A percentile compares a stretch with the other conserved stretches of the same genome.
Conservation (phyloP, 805 yeast species). For the Hanseniaspora meyeri region DNA sequence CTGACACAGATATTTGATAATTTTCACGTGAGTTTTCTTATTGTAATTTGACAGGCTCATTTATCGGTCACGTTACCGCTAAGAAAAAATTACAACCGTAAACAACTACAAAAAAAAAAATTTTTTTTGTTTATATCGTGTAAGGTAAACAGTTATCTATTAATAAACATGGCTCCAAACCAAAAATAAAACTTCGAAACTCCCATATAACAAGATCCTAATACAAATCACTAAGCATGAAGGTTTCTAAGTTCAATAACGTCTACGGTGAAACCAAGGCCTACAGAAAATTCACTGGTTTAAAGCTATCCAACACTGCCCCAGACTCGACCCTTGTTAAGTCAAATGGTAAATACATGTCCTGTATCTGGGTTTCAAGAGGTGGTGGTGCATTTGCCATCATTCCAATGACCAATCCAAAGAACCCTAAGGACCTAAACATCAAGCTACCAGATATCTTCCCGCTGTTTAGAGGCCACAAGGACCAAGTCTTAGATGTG, state of each 20-base stretch:
- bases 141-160: no score
- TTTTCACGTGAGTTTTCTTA: no score
- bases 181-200: neutral
- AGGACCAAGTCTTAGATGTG: conserved; percentile 89
- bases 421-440: conserved; percentile 51
- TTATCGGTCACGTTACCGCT: no score
- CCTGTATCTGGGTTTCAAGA: conserved; percentile 85
- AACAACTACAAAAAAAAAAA: no score
- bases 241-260: conserved; percentile 94
- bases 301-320: conserved; percentile 76
- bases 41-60: no score
- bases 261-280: conserved; percentile 77
- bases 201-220: no score
- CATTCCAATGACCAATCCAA: conserved; percentile 44
- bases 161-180: neutral
- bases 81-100: no score
- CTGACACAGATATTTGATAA: no score
- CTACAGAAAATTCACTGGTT: conserved; percentile 36
- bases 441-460: conserved; percentile 78
- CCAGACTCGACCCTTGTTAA: conserved; percentile 90
- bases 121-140: no score
- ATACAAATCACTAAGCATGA: conserved; percentile 19
- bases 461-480: conserved; percentile 89
- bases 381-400: conserved; percentile 98
- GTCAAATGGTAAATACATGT: conserved; percentile 71